Base-by-base conservation (phyloP, 2,329 filamentous ascomycete species). In the Colletotrichum abscissum region DNA sequence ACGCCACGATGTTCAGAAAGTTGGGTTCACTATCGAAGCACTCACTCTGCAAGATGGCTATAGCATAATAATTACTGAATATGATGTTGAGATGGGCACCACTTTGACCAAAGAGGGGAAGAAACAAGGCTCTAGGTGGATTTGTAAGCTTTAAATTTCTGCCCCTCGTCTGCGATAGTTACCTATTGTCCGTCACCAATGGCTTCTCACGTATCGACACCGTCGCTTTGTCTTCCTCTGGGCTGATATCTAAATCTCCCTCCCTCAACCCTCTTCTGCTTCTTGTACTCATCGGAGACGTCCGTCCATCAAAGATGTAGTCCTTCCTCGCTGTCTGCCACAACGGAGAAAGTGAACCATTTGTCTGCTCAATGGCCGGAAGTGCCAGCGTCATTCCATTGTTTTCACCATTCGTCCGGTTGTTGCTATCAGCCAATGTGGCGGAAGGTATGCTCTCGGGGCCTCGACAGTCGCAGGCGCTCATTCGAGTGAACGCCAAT, bases 401-500 rank as follows among this genome's bases (percentile, higher is more conserved):
- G 6, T 62, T 59, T 6, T 1, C 9, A 2, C 22, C 22, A 5
- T 19, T 14, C 3, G 70, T 73, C 11, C 70, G 60, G 22, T 70
- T 73, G 0, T 54, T 38, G 35, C 60, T 73, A 9, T 70, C 67
- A 0, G 67, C 54, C 16, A 73, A 7, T 0, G 67, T 66, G 3
- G 30, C 35, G 6, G 70, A 70, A 0, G 60, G 60, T 26, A 70
- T 33, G 35, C 55, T 73, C 62, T 70, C 67, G 5, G 67, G 70
- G 0, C 70, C 70, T 0, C 67, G 28, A 22, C 70, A 73, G 68
- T 72, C 72, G 57, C 69, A 74, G 14, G 72, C 55, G 5, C 72
- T 74, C 68, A 72, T 72, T 4, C 69, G 63, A 2, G 74, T 74
- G 30, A 74, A 72, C 0, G 63, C 38, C 1, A 74, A 24, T 16